Conservation (phyloP, 306 rosid genomes). For the Purshia tridentata region DNA sequence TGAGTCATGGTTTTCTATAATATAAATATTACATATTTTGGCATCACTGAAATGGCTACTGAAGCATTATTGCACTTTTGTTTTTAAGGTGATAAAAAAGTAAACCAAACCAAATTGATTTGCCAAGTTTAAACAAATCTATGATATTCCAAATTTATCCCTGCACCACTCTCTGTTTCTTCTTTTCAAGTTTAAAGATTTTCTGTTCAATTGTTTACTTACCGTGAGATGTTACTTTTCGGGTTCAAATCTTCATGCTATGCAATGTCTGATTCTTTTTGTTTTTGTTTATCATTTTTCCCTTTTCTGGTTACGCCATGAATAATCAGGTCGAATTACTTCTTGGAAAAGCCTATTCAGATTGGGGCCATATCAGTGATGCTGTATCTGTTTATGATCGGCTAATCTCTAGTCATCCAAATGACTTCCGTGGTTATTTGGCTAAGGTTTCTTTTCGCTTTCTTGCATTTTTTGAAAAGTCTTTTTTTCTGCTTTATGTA, state of each 20-base stretch:
- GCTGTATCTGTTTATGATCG: slow-evolving; percentile 81
- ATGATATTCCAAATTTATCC: not conserved
- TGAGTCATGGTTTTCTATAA: slow-evolving; percentile 33
- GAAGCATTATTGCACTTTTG: not conserved
- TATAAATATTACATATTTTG: slow-evolving; percentile 8
- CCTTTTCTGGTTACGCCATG: slow-evolving; percentile 16
- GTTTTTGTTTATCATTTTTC: not conserved
- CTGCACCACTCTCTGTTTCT: not conserved
- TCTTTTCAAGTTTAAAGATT: not conserved
- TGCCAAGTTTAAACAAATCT: not conserved
- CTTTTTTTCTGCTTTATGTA: not conserved
- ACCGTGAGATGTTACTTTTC: not conserved
- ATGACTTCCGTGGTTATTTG: slow-evolving; percentile 90
- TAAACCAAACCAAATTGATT: not conserved
- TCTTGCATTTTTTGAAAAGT: not conserved
- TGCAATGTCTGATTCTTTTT: slow-evolving; percentile 9
- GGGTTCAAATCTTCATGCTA: slow-evolving; percentile 7
- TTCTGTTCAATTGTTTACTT: not conserved
- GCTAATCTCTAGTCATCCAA: slow-evolving; percentile 71
- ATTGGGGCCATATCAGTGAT: slow-evolving; percentile 90
- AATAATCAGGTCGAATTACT: slow-evolving; percentile 80
- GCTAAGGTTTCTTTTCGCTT: slow-evolving; percentile 59
- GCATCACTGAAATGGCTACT: slow-evolving; percentile 4
- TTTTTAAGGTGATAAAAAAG: not conserved
- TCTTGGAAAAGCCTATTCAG: slow-evolving; percentile 92